Evolutionary conservation across 495 filamentous ascomycete species (phyloP).

Genomic region (Gamarada debralockiae): DNA sequence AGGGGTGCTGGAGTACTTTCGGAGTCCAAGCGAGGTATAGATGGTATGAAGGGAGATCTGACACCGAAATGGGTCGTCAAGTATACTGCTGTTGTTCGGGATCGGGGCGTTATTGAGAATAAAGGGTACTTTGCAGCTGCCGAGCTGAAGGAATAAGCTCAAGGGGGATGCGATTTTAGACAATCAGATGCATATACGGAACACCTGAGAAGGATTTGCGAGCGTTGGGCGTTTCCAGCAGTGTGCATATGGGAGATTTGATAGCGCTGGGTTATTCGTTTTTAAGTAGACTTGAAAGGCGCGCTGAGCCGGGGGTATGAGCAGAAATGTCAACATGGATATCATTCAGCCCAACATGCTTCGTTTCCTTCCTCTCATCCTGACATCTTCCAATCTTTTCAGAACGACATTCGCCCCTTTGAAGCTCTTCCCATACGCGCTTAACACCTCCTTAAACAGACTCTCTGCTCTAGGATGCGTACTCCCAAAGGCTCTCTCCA

Average conservation of each 20-base stretch:
- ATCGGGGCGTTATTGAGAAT: conserved; percentile 96
- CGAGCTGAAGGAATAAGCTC: conserved; percentile 46
- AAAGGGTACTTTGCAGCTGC: conserved; percentile 94
- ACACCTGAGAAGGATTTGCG: neutral
- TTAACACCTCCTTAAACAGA: conserved; percentile 64
- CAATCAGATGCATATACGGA: neutral
- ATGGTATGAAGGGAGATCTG: conserved; percentile 68
- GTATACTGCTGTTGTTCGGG: conserved; percentile 95
- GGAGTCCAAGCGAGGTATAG: conserved; percentile 32
- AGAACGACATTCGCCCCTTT: conserved; percentile 47
- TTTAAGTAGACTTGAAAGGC: no score
- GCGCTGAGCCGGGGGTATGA: neutral
- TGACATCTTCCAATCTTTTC: conserved; percentile 84
- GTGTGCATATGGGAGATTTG: no score
- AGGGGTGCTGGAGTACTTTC: conserved; percentile 64
- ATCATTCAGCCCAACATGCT: conserved; percentile 78
- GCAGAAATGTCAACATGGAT: neutral
- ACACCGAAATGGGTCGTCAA: conserved; percentile 93
- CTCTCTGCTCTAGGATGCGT: conserved; percentile 86
- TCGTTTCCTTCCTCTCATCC: conserved; percentile 93
- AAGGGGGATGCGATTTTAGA: neutral
- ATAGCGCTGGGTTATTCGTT: no score
- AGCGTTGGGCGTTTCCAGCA: neutral
- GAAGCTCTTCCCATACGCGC: conserved; percentile 39
- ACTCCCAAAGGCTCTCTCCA: conserved; percentile 93